Percentiles rank a stretch among this genome's conserved stretches.
These are phyloP conservation scores for Aspergillus sp. DNA, from an alignment of 2,329 filamentous ascomycete genomes.

Conservation along the genomic window DNA sequence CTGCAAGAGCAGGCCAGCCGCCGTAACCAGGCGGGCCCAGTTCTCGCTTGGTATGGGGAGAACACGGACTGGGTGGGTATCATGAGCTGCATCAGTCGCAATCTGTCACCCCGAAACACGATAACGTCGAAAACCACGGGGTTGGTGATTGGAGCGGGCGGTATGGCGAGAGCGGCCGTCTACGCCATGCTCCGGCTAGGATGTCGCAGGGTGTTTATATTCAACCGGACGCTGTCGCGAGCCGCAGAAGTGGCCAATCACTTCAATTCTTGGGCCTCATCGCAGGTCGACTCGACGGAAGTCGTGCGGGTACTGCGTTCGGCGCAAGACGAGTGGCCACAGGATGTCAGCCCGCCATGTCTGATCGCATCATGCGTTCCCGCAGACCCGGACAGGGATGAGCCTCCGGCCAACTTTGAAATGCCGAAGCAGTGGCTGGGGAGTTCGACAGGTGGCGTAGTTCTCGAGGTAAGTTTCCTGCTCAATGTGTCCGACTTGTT, in stretches of 20 bases:
- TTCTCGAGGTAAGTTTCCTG: conserved; percentile 50
- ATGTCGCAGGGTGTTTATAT: conserved; percentile 65
- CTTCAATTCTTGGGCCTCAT: conserved; percentile 49
- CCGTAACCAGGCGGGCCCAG: conserved; percentile 33
- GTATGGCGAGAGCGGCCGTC: conserved; percentile 68
- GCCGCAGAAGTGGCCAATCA: conserved; percentile 59
- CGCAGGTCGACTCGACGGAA: conserved; percentile 26
- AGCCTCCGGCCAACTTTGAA: conserved; percentile 59
- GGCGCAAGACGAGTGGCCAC: conserved; percentile 55
- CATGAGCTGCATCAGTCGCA: conserved; percentile 32
- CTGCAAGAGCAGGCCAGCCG: conserved; percentile 32
- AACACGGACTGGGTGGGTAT: conserved; percentile 39
- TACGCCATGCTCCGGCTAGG: conserved; percentile 72
- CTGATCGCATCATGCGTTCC: conserved; percentile 71
- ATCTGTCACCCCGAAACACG: conserved; percentile 41
- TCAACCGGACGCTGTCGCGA: conserved; percentile 60
- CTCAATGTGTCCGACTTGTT: neutral
- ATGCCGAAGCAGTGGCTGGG: conserved; percentile 61
- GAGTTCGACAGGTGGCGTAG: conserved; percentile 65
- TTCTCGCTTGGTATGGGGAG: conserved; percentile 36
- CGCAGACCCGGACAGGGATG: conserved; percentile 55
- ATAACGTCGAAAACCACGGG: conserved; percentile 44
- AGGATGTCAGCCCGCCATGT: conserved; percentile 54
- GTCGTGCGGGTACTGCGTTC: conserved; percentile 48
- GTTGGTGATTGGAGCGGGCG: conserved; percentile 51